Percentiles rank a stretch among this genome's conserved stretches.
Evolutionary conservation across 306 rosid genomes (phyloP).

Genomic region (Cotoneaster glaucophyllus): DNA sequence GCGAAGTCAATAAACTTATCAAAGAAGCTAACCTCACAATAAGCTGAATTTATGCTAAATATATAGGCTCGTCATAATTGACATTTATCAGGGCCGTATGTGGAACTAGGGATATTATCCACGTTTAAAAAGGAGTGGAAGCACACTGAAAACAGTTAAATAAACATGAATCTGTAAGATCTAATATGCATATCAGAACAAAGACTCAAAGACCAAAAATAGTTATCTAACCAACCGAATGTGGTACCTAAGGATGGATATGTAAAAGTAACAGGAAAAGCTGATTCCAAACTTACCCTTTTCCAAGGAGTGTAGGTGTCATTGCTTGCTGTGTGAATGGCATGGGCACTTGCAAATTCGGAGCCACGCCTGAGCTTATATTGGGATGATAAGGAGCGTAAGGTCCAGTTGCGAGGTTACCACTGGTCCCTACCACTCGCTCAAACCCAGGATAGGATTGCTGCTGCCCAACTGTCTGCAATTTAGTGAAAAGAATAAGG

Average conservation of each 20-base stretch:
- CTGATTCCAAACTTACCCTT: conserved; percentile 54
- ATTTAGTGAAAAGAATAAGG: conserved; percentile 7
- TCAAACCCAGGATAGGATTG: conserved; percentile 45
- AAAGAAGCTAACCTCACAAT: background rate
- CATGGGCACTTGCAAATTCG: conserved; percentile 46
- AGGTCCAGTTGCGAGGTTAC: conserved; percentile 43
- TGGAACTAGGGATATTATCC: background rate
- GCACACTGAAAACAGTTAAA: background rate
- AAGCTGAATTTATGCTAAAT: background rate
- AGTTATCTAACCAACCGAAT: background rate
- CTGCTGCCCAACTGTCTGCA: conserved; percentile 55
- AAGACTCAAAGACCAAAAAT: background rate
- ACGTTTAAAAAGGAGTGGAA: background rate
- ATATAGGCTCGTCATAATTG: background rate
- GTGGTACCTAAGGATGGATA: background rate
- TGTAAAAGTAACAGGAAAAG: conserved; percentile 18
- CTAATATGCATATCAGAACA: background rate
- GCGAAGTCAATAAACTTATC: conserved; percentile 19
- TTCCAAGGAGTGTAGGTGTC: conserved; percentile 62
- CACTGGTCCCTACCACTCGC: conserved; percentile 39
- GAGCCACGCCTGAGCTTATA: conserved; percentile 33
- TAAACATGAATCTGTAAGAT: background rate
- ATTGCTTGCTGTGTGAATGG: conserved; percentile 52
- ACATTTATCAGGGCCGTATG: background rate
- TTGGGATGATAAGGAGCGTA: conserved; percentile 37